These are phyloP conservation scores for Alternaria hordeiaustralica DNA, from an alignment of 2,329 filamentous ascomycete genomes.

Conservation along the genomic window DNA sequence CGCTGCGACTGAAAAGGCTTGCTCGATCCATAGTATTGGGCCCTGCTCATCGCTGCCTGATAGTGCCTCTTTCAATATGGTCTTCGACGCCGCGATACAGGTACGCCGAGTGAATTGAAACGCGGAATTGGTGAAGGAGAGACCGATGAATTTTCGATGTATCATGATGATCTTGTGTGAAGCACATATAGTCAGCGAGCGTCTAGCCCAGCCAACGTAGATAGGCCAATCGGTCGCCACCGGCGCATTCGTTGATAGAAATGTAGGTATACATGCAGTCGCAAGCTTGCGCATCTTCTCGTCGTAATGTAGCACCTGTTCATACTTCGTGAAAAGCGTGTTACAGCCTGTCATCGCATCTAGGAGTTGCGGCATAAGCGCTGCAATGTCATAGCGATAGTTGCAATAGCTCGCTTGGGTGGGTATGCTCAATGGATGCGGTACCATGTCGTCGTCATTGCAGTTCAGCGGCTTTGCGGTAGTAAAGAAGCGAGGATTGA, in stretches of 20 bases:
- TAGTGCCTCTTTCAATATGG: slow-evolving; percentile 48
- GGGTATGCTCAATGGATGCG: slow-evolving; percentile 21
- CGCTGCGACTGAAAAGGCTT: slow-evolving; percentile 52
- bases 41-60: slow-evolving; percentile 40
- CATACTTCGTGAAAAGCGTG: slow-evolving; percentile 51
- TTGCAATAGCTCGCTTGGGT: slow-evolving; percentile 45
- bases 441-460: slow-evolving; percentile 37
- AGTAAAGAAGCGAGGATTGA: slow-evolving; percentile 39
- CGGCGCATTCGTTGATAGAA: slow-evolving; percentile 39
- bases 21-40: slow-evolving; percentile 50
- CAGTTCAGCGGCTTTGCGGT: slow-evolving; percentile 43
- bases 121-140: slow-evolving; percentile 48
- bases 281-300: slow-evolving; percentile 47
- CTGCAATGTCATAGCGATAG: slow-evolving; percentile 47
- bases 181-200: slow-evolving; percentile 47
- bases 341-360: slow-evolving; percentile 45
- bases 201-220: slow-evolving; percentile 48
- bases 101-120: slow-evolving; percentile 50
- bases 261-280: slow-evolving; percentile 42
- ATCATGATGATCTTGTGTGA: slow-evolving; percentile 54
- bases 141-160: slow-evolving; percentile 48
- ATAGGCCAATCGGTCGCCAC: slow-evolving; percentile 43
- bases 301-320: slow-evolving; percentile 50
- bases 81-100: slow-evolving; percentile 50
- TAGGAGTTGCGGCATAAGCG: slow-evolving; percentile 47